Evolutionary conservation across 2,329 filamentous ascomycete genomes (phyloP).

Genomic region (Neofusicoccum cordaticola): DNA sequence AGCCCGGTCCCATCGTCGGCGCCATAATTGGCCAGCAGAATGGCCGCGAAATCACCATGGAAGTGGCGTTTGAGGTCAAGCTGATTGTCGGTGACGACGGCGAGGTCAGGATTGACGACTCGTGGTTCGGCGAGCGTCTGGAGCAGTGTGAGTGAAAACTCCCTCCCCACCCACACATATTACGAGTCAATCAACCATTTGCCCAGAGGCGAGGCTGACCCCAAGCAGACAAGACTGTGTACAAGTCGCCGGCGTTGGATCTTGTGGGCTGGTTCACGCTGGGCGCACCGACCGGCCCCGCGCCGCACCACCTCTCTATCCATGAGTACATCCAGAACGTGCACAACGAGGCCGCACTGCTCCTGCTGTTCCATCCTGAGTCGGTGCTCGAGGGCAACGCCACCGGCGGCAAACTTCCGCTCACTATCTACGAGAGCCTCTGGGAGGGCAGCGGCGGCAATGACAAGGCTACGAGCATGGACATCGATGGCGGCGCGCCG

Average conservation of each 20-base stretch:
- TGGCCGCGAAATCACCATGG: constrained; percentile 84
- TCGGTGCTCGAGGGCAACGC: constrained; percentile 50
- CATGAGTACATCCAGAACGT: constrained; percentile 72
- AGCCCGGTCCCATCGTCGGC: constrained; percentile 75
- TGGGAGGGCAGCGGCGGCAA: constrained; percentile 34
- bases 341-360: constrained; percentile 81
- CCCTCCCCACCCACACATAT: not conserved
- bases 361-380: constrained; percentile 81
- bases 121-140: constrained; percentile 74
- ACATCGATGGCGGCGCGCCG: constrained; percentile 59
- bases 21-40: constrained; percentile 89
- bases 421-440: constrained; percentile 87
- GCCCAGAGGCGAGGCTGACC: constrained; percentile 17
- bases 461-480: constrained; percentile 38
- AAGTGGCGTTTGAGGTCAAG: constrained; percentile 87
- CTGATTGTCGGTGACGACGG: constrained; percentile 50
- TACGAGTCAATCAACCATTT: not conserved
- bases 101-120: constrained; percentile 60
- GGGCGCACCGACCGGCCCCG: constrained; percentile 68
- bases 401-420: constrained; percentile 75
- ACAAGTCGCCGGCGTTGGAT: constrained; percentile 74
- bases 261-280: constrained; percentile 92
- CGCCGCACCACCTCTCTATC: constrained; percentile 65
- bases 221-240: constrained; percentile 75
- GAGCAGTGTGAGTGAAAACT: constrained; percentile 69